phyloP scores from a whole-genome alignment of 2,329 filamentous ascomycete genomes.

The Ophiocordyceps unilateralis region DNA sequence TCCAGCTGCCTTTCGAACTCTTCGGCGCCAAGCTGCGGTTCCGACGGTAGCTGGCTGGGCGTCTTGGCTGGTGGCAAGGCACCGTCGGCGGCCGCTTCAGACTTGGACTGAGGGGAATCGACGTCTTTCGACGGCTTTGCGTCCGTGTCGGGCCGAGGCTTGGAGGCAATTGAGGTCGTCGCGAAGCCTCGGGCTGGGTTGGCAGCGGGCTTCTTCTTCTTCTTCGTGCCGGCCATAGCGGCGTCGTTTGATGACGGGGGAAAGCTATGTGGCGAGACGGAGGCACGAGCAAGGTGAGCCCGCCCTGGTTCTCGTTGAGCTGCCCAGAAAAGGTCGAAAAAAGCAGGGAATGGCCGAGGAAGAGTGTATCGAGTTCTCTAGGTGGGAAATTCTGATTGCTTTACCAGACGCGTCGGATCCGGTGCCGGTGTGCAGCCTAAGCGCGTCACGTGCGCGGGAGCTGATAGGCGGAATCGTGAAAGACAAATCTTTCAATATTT shows the following conservation, averaged over 20 bases:
- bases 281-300: neutral
- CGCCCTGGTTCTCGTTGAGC: neutral
- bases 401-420: neutral
- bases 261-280: neutral
- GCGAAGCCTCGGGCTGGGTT: constrained; percentile 89
- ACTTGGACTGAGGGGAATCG: constrained; percentile 11
- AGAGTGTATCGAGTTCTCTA: neutral
- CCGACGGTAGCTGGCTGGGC: constrained; percentile 5
- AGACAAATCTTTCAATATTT: too few species aligned
- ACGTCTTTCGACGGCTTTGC: constrained; percentile 9
- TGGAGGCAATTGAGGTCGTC: constrained; percentile 82
- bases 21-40: constrained; percentile 53
- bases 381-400: neutral
- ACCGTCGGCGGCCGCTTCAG: constrained; percentile 9
- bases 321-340: neutral
- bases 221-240: constrained; percentile 54
- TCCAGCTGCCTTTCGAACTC: constrained; percentile 83
- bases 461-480: neutral
- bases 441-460: neutral
- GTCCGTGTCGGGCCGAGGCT: constrained; percentile 42
- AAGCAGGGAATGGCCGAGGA: neutral
- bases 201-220: constrained; percentile 78
- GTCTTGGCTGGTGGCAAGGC: constrained; percentile 4
- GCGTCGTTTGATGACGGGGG: neutral
- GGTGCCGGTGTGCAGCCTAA: neutral